Evolutionary conservation across 108 stramenopile genomes (phyloP), one percentile per base, ranked within the genome.

Genomic region (Cyclotella baltica): DNA sequence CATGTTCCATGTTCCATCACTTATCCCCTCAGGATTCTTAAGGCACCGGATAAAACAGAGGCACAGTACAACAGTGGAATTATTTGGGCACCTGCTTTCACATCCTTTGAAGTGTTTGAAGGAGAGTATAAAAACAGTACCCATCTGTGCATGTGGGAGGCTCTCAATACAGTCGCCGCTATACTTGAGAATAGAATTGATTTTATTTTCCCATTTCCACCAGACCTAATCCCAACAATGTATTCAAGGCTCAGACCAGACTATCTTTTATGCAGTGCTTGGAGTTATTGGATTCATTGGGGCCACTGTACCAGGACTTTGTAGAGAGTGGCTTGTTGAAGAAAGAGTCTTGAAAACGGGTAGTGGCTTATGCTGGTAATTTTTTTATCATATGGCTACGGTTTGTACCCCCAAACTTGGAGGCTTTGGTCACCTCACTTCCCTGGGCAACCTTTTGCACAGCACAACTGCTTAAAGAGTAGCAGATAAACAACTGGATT

Each of bases 181-280:
- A n/a, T 5, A 1, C 16, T 52, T 25, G 9, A 31, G 28, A 50
- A 52, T 51, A 50, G 43, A 5, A 67, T 67, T 19, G 67, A 67
- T 31, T 51, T 16, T 33, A 51, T 30, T 67, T 67, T 52, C 67
- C 67, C 48, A 67, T 67, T n/a, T 27, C 19, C 27, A 33, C 38
- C 9, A 27, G 31, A 0, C 47, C 48, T 0, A 50, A 33, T 10
- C 1, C 31, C 6, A 48, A 67, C 31, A 28, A 20, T 25, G 43
- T 51, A 18, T 46, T 67, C 15, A 51, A 34, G 47, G 67, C n/a
- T 3, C 67, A 67, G 27, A 0, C 5, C 29, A 1, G 29, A 19
- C 20, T 47, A 38, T 51, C 48, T 25, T 8, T 51, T 29, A 51
- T 4, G 16, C 48, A 52, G 50, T 34, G 43, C n/a, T 52, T 18